Percentiles rank a stretch among this genome's conserved stretches.
These are phyloP conservation scores for Piedraia hortae DNA, from an alignment of 2,329 filamentous ascomycete species.

Conservation along the genomic window DNA sequence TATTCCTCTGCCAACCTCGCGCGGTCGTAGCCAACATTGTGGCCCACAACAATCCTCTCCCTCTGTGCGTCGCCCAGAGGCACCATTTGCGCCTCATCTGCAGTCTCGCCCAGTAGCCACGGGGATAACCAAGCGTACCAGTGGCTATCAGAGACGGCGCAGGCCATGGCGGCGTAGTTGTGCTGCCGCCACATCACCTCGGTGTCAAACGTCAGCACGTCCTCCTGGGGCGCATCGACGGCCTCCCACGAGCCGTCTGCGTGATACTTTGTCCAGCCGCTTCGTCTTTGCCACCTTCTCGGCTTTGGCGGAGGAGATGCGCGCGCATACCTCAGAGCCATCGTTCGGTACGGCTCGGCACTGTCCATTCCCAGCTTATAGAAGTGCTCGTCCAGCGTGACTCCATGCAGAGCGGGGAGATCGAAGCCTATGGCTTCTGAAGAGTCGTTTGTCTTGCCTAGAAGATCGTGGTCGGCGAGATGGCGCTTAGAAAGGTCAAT, in stretches of 20 bases:
- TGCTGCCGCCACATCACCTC: conserved; percentile 92
- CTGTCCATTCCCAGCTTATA: conserved; percentile 62
- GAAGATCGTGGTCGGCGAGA: conserved; percentile 54
- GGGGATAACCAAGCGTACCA: conserved; percentile 98
- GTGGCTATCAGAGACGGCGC: conserved; percentile 60
- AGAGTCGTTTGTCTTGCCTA: conserved; percentile 70
- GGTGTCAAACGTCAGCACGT: conserved; percentile 75
- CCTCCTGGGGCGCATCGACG: conserved; percentile 51
- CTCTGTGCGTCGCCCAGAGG: conserved; percentile 53
- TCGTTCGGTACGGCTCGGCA: conserved; percentile 54
- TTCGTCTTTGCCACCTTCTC: conserved; percentile 47
- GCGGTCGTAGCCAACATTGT: conserved; percentile 88
- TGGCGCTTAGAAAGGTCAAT: conserved; percentile 61
- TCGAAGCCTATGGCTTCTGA: conserved; percentile 54
- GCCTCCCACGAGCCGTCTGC: conserved; percentile 42
- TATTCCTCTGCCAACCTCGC: conserved; percentile 80
- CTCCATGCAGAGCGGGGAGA: conserved; percentile 50
- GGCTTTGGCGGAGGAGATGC: conserved; percentile 29
- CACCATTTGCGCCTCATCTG: conserved; percentile 53
- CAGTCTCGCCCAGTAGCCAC: conserved; percentile 65
- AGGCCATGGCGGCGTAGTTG: conserved; percentile 87
- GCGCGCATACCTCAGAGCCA: conserved; percentile 47
- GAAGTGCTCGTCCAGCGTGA: conserved; percentile 80
- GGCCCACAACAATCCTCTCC: conserved; percentile 60
- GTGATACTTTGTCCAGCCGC: conserved; percentile 88